Base-by-base conservation (phyloP, 2,329 filamentous ascomycete genomes). In the Aspergillus sp. region DNA sequence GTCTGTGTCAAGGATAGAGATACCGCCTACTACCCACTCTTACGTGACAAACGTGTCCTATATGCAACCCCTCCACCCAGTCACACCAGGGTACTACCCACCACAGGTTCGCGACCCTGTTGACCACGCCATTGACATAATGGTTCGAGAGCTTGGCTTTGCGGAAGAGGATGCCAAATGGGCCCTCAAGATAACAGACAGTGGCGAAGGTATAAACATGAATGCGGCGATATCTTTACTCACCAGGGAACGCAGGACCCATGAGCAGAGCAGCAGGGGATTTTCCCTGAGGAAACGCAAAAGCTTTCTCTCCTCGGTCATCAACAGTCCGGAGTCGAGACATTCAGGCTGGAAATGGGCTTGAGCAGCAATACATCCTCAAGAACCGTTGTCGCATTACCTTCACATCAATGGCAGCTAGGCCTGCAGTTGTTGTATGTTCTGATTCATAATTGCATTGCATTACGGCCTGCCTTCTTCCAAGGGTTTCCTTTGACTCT, bases 81-180 rank as follows among this genome's bases (percentile, higher is more conserved):
- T 30, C 12, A 39, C 30, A 39, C 25, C 58, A 3, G 25, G 8
- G 13, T 9, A 48, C 12, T 41, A 17, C 9, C 61, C 53, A 2
- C 67, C 68, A 2, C 70, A 74, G 65, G 63, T 83, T 70, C 64
- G 81, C 39, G 83, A 86, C 55, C 84, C 85, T 0, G 82, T 82
- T 13, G 85, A 87, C 51, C 78, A 79, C 49, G 86, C 86, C 0
- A 81, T 88, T 17, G 75, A 79, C 50, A 77, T 80, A 45, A 83
- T 89, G 58, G 83, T 87, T 10, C 65, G 74, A 5, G 82, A 86
- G 38, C 84, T 88, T 71, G 86, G 86, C 0, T 89, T 88, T 64
- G 79, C 79, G 7, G 75, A 81, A 15, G 79, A 80, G 17, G 79
- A 86, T 63, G 85, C 85, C 7, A 81, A 82, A 60, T 80, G 82